Conservation (phyloP, 2,329 filamentous ascomycete species). For the Zymoseptoria brevis region DNA sequence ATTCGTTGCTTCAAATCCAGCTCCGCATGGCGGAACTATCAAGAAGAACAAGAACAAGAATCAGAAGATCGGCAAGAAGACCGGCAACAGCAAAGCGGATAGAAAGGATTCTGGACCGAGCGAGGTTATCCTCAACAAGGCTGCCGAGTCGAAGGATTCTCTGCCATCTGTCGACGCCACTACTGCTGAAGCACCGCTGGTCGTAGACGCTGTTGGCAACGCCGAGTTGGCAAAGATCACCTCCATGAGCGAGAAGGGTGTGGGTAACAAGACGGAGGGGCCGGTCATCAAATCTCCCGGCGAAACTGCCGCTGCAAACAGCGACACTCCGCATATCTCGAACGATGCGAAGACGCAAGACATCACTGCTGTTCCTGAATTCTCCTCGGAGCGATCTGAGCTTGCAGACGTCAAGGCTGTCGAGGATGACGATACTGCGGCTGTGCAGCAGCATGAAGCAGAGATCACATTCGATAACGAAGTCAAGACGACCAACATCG, state of each 20-base stretch:
- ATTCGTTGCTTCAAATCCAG: background rate
- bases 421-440: background rate
- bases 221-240: background rate
- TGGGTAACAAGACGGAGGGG: background rate
- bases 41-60: slow-evolving; percentile 12
- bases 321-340: background rate
- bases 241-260: background rate
- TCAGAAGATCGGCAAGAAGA: slow-evolving; percentile 10
- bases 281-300: background rate
- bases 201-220: background rate
- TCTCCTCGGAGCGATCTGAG: background rate
- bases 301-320: background rate
- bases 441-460: background rate
- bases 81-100: background rate
- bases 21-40: slow-evolving; percentile 8
- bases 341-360: background rate
- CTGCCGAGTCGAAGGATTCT: background rate
- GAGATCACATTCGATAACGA: background rate
- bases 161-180: background rate
- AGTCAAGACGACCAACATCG: background rate
- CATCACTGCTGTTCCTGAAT: background rate
- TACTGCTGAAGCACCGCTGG: background rate
- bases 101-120: slow-evolving; percentile 5
- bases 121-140: slow-evolving; percentile 1
- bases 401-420: background rate